Conservation (phyloP, 2,329 filamentous ascomycete species). For the Fusarium albosuccineum region DNA sequence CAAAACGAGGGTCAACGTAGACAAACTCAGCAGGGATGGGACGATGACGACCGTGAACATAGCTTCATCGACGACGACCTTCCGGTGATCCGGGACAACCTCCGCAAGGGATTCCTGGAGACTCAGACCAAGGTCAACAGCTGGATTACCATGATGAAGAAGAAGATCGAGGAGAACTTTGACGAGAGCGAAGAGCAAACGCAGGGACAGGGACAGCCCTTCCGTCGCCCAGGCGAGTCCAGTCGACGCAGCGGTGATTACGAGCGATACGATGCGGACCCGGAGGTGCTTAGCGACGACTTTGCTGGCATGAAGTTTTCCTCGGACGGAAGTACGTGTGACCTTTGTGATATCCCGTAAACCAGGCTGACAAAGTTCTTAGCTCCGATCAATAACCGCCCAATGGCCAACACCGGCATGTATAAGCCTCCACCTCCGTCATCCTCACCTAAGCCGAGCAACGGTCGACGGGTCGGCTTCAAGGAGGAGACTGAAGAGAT, state of each 20-base stretch:
- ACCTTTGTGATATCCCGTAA: neutral
- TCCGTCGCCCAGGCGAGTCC: slow-evolving; percentile 69
- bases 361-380: slow-evolving; percentile 31
- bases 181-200: slow-evolving; percentile 71
- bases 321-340: slow-evolving; percentile 70
- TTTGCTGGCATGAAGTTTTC: slow-evolving; percentile 79
- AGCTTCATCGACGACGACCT: slow-evolving; percentile 98
- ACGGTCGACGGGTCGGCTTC: slow-evolving; percentile 69
- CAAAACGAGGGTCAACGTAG: slow-evolving; percentile 49
- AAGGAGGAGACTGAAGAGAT: slow-evolving; percentile 82
- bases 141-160: slow-evolving; percentile 92
- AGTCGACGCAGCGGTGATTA: slow-evolving; percentile 85
- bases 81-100: slow-evolving; percentile 90
- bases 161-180: slow-evolving; percentile 92
- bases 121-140: slow-evolving; percentile 93
- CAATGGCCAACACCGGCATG: slow-evolving; percentile 80
- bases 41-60: slow-evolving; percentile 80
- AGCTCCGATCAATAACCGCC: slow-evolving; percentile 66
- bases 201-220: slow-evolving; percentile 49
- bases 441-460: slow-evolving; percentile 62
- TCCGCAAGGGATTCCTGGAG: slow-evolving; percentile 94
- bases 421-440: slow-evolving; percentile 77
- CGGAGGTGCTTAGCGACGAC: slow-evolving; percentile 88
- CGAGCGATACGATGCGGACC: slow-evolving; percentile 94
- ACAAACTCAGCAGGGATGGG: slow-evolving; percentile 48